Conservation (phyloP, 768 basidiomycete genomes). For the Lactarius trivialis region DNA sequence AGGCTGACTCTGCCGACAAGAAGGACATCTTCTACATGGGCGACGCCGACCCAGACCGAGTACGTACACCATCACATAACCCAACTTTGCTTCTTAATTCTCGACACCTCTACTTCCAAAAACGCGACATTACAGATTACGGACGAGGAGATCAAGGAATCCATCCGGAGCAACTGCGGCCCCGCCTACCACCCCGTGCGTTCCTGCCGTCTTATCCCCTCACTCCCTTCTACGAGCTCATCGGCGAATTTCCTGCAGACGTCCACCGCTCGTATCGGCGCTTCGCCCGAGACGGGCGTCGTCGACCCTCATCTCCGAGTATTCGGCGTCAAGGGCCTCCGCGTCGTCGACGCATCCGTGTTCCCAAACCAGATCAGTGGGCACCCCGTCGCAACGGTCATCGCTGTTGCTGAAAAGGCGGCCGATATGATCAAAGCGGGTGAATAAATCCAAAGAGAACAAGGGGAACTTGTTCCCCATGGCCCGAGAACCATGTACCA, state of each 20-base stretch:
- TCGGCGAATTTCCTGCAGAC: background rate
- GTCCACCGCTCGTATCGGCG: conserved; percentile 17
- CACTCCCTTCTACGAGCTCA: background rate
- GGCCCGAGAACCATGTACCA: background rate
- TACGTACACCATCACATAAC: background rate
- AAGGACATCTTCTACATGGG: conserved; percentile 18
- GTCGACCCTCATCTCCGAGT: conserved; percentile 38
- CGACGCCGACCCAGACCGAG: conserved; percentile 13
- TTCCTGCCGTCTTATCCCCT: background rate
- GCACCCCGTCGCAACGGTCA: conserved; percentile 9
- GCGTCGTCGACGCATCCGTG: conserved; percentile 30
- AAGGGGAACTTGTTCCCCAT: background rate
- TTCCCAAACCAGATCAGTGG: conserved; percentile 20
- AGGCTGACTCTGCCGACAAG: conserved; percentile 9
- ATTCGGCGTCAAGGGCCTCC: conserved; percentile 38
- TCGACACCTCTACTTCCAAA: background rate
- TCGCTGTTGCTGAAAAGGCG: conserved; percentile 14
- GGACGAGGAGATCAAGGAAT: conserved; percentile 23
- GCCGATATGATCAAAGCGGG: conserved; percentile 16
- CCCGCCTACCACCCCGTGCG: conserved; percentile 31
- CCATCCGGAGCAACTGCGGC: conserved; percentile 5
- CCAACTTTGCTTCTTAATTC: background rate
- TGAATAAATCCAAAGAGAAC: background rate
- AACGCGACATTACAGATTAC: conserved; percentile 6
- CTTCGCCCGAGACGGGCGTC: conserved; percentile 29